Percentiles rank a stretch among this genome's conserved stretches.
Conservation (phyloP, 2,329 filamentous ascomycete genomes). For the Colletotrichum graminicola region DNA sequence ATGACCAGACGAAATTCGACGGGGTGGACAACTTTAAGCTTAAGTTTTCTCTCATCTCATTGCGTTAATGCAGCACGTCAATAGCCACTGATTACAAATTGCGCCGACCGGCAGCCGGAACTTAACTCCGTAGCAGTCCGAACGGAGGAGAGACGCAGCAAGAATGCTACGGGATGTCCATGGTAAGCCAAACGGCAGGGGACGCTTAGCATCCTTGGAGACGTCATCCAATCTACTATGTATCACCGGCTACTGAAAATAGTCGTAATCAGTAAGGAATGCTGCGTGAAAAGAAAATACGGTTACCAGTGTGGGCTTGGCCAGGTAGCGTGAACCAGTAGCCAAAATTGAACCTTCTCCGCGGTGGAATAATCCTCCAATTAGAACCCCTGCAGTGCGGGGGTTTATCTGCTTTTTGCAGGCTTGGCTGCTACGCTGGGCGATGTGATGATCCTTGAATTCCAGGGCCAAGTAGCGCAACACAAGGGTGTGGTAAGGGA, state of each 20-base stretch:
- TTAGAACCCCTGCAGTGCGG: conserved; percentile 13
- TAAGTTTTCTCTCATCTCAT: conserved; percentile 3
- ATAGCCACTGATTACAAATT: conserved; percentile 36
- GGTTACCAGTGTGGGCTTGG: conserved; percentile 4
- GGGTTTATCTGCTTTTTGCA: conserved; percentile 10
- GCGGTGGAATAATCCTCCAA: conserved; percentile 22
- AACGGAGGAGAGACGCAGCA: conserved; percentile 13
- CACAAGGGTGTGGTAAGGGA: conserved; percentile 13
- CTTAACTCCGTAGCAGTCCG: not conserved
- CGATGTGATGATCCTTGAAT: conserved; percentile 29
- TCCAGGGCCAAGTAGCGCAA: conserved; percentile 5
- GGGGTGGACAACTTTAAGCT: conserved; percentile 1
- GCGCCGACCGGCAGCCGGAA: not conserved
- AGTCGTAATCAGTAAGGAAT: conserved; percentile 18
- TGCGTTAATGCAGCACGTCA: not conserved
- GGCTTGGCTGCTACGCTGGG: conserved; percentile 12
- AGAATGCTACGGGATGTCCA: not conserved
- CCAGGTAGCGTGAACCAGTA: not conserved
- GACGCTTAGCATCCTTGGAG: conserved; percentile 8
- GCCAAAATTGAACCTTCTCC: not conserved
- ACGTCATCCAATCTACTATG: conserved; percentile 30
- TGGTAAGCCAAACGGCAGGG: not conserved
- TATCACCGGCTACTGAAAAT: conserved; percentile 2
- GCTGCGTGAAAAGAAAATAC: conserved; percentile 6
- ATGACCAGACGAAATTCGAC: not conserved